Percentiles rank a stretch among this genome's conserved stretches.
Conservation (phyloP, 2,329 filamentous ascomycete genomes). For the Massarina eburnea region DNA sequence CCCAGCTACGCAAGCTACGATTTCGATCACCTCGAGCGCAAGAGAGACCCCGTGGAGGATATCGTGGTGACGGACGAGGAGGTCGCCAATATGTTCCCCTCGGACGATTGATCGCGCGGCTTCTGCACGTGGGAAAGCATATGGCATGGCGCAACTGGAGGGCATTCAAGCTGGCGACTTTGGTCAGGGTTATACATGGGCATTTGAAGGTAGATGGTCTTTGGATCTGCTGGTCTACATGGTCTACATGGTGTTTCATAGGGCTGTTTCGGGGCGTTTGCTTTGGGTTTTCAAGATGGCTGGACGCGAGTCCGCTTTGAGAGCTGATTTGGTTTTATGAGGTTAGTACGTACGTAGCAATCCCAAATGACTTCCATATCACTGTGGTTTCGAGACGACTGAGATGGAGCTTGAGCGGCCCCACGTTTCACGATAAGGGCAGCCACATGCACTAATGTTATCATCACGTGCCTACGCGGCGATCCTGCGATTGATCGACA, state of each 20-base stretch:
- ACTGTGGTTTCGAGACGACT: no score
- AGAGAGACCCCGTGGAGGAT: conserved; percentile 75
- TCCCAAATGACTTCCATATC: no score
- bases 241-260: no score
- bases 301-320: no score
- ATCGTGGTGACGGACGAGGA: conserved; percentile 79
- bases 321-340: no score
- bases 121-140: not conserved
- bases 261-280: no score
- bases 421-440: no score
- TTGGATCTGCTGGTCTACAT: no score
- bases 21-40: conserved; percentile 73
- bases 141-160: conserved; percentile 5
- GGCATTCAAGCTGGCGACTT: no score
- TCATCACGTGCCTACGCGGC: conserved; percentile 14
- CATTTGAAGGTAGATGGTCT: conserved; percentile 1
- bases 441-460: not conserved
- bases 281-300: no score
- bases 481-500: conserved; percentile 18
- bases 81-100: conserved; percentile 39
- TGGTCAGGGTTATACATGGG: not conserved
- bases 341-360: no score
- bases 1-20: conserved; percentile 73
- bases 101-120: not conserved
- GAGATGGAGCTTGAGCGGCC: no score